Conservation (phyloP, 768 basidiomycete genomes). For the Tricholoma flavovirens region DNA sequence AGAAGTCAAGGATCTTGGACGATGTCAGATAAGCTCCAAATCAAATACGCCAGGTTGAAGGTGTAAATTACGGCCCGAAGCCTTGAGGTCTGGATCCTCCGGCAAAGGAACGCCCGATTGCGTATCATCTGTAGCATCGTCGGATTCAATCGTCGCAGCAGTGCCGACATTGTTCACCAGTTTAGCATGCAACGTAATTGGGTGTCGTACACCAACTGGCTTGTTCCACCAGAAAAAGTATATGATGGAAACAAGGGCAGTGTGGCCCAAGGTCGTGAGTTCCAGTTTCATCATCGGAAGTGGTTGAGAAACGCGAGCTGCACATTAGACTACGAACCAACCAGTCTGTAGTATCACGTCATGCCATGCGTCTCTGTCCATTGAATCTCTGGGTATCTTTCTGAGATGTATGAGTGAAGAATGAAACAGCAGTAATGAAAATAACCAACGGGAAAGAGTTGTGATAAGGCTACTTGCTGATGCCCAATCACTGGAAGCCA, state of each 20-base stretch:
- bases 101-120: too few relatives aligned
- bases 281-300: not conserved
- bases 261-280: not conserved
- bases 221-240: slow-evolving; percentile 1
- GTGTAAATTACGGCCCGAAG: not conserved
- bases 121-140: not conserved
- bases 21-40: not conserved
- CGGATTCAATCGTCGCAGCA: too few relatives aligned
- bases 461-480: not conserved
- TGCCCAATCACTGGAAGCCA: not conserved
- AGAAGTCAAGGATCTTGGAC: not conserved
- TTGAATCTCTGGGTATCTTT: not conserved
- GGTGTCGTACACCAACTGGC: not conserved
- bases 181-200: not conserved
- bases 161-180: not conserved
- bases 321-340: not conserved
- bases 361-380: not conserved
- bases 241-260: not conserved
- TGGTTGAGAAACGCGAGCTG: not conserved
- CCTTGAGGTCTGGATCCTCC: not conserved
- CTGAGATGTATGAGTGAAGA: not conserved
- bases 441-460: not conserved
- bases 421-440: not conserved
- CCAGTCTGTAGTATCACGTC: not conserved
- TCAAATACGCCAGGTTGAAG: not conserved